A percentile compares a stretch with the other conserved stretches of the same genome.
Conservation (phyloP, 1,139 yeast species). For the Kodamaea derodonti region DNA sequence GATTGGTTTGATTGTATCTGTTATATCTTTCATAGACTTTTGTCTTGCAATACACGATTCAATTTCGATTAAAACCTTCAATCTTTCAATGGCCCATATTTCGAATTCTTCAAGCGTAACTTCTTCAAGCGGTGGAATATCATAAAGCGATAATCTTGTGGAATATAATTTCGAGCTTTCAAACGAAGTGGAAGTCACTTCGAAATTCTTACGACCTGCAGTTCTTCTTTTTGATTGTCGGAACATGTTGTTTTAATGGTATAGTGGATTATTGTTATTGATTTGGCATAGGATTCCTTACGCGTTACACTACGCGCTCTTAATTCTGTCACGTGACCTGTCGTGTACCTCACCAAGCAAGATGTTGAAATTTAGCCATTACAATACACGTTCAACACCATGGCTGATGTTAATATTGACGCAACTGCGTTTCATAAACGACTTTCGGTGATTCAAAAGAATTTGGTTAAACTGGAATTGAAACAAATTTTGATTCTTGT, state of each 20-base stretch:
- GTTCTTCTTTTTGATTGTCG: slow-evolving; percentile 74
- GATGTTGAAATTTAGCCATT: background rate
- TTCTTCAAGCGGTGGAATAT: slow-evolving; percentile 73
- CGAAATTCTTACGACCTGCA: slow-evolving; percentile 71
- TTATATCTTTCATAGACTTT: slow-evolving; percentile 62
- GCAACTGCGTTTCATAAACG: slow-evolving; percentile 37
- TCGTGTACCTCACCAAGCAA: background rate
- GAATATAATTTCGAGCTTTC: slow-evolving; percentile 12
- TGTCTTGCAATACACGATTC: slow-evolving; percentile 72
- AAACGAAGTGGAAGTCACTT: slow-evolving; percentile 21
- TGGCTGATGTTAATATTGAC: slow-evolving; percentile 39
- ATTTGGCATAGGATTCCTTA: background rate
- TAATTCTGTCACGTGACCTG: background rate
- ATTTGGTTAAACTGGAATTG: slow-evolving; percentile 39
- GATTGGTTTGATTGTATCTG: slow-evolving; percentile 59
- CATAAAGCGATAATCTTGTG: slow-evolving; percentile 62
- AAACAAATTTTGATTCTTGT: slow-evolving; percentile 57
- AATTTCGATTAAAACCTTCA: slow-evolving; percentile 77
- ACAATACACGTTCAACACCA: too few species aligned
- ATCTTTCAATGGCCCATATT: slow-evolving; percentile 90
- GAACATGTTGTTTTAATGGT: slow-evolving; percentile 59
- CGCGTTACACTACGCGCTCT: background rate
- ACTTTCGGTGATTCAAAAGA: slow-evolving; percentile 38
- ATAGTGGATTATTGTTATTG: too few species aligned
- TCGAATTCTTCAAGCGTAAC: slow-evolving; percentile 91